Base-by-base conservation (phyloP, 345 rosid species). In the Eucalyptus paniculata region DNA sequence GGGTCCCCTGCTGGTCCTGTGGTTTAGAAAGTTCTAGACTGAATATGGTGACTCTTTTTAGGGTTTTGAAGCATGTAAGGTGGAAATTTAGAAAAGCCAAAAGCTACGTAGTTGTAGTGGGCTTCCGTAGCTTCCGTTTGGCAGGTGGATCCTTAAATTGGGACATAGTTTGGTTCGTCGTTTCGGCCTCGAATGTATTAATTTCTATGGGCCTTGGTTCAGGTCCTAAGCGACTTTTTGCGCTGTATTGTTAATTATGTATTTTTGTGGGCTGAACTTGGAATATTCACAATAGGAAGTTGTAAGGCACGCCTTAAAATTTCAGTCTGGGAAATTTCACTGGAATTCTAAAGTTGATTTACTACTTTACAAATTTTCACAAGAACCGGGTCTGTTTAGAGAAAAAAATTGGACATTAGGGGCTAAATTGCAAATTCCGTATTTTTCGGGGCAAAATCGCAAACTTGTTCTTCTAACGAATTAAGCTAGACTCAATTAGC, bases 81-180 rank as follows among this genome's bases (percentile, higher is more conserved):
- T 17, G 11, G 0, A 69, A 69, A 4, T 69, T 32, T 69, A 21
- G 42, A 69, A 69, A 69, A 17, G 12, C 6, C 42, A 3, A 17
- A 17, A 1, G 5, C 23, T 69, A 69, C 23, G 37, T 17, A 69
- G 42, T 69, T 69, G 24, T 69, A 69, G 23, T 10, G 23, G 42
- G 37, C 81, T n/a, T 32, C 34, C 5, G 42, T 34, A 69, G 24
- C 81, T 34, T 69, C 42, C 12, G 11, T 69, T 32, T 69, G 1
- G 81, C 13, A 18, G 24, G 42, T 69, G 81, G n/a, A 16, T n/a
- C 8, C 2, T 67, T n/a, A 16, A n/a, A 62, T 28, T 13, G 8
- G n/a, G 19, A n/a, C 0, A 10, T 17, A 5, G 17, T 17, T 69
- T 34, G 42, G 40, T 34, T 17, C 1, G 81, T 69, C 6, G 0